Evolutionary conservation across 495 filamentous ascomycete species (phyloP), one percentile per base, ranked within the genome.

Genomic region (Tuber indicum): DNA sequence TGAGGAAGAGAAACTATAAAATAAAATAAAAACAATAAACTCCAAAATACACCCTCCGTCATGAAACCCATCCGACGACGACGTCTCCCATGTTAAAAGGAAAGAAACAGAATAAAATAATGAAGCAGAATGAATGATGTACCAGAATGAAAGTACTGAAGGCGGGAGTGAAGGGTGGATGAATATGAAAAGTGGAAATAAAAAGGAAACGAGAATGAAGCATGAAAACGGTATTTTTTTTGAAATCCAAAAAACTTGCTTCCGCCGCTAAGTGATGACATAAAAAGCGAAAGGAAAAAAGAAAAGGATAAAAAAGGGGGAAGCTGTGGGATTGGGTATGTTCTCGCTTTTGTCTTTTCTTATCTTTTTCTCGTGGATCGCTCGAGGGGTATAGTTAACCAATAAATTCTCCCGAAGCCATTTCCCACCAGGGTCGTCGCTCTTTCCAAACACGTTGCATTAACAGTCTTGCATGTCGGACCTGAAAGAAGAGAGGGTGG

Each of bases 401-500:
- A 79, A 92, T 90, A 77, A 91, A 92, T 81, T 91, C 90, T 45
- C 89, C 90, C 77, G 86, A 85, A 45, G 89, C 88, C 75, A 92
- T 82, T 70, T 88, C 89, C 84, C 91, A 90, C 89, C 90, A 91
- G 66, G 88, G 86, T 78, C 85, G 86, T 74, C 88, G 86, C 46
- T 89, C 90, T 76, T 88, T 85, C 91, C 91, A 92, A 47, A 90
- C 90, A 78, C 85, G 86, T 84, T 92, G 86, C 89, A 92, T 91
- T n/a, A 92, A 81, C 9, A 84, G 83, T 69, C 90, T 86, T 52
- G 91, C 90, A 79, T 87, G 86, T 78, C 87, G 86, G 49, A 92
- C 89, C 85, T 87, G 58, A 45, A 78, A 46, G 74, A 41, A 36
- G 46, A 70, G 83, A 69, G 81, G 81, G 74, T 78, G 47, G 46